These are phyloP conservation scores for Neurospora cerealis DNA, from an alignment of 495 filamentous ascomycete genomes.

Conservation along the genomic window DNA sequence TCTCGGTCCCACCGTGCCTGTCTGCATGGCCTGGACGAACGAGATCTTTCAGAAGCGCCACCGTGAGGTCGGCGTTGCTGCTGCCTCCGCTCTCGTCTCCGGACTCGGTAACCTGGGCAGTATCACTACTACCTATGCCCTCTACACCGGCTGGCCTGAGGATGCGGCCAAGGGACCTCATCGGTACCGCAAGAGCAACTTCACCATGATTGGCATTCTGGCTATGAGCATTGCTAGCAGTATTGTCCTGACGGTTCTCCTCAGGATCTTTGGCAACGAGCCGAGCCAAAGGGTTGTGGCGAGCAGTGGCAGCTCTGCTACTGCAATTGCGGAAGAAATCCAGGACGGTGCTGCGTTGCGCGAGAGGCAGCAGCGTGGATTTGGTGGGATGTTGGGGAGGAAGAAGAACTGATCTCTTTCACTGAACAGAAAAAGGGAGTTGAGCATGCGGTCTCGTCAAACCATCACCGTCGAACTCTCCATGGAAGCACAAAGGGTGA, in stretches of 20 bases:
- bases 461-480: slow-evolving; percentile 1
- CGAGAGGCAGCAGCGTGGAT: slow-evolving; percentile 58
- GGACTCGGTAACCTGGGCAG: slow-evolving; percentile 78
- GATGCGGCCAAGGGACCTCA: slow-evolving; percentile 56
- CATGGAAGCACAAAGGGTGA: slow-evolving; percentile 14
- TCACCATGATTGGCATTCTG: slow-evolving; percentile 81
- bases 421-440: slow-evolving; percentile 2
- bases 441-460: slow-evolving; percentile 4
- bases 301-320: slow-evolving; percentile 26
- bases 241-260: slow-evolving; percentile 52
- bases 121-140: slow-evolving; percentile 78
- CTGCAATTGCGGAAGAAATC: slow-evolving; percentile 38
- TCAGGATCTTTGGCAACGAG: slow-evolving; percentile 51
- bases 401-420: slow-evolving; percentile 1
- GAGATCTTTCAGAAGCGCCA: slow-evolving; percentile 86
- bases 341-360: slow-evolving; percentile 63
- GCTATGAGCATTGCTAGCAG: slow-evolving; percentile 65
- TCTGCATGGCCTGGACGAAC: slow-evolving; percentile 87
- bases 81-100: slow-evolving; percentile 74
- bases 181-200: slow-evolving; percentile 74
- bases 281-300: slow-evolving; percentile 31
- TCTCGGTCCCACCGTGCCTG: slow-evolving; percentile 82
- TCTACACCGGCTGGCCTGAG: slow-evolving; percentile 75
- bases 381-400: slow-evolving; percentile 48
- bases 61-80: slow-evolving; percentile 86